A percentile compares a stretch with the other conserved stretches of the same genome.
Evolutionary conservation across 1,284 basidiomycete genomes (phyloP).

Genomic region (Pseudozyma hubeiensis): DNA sequence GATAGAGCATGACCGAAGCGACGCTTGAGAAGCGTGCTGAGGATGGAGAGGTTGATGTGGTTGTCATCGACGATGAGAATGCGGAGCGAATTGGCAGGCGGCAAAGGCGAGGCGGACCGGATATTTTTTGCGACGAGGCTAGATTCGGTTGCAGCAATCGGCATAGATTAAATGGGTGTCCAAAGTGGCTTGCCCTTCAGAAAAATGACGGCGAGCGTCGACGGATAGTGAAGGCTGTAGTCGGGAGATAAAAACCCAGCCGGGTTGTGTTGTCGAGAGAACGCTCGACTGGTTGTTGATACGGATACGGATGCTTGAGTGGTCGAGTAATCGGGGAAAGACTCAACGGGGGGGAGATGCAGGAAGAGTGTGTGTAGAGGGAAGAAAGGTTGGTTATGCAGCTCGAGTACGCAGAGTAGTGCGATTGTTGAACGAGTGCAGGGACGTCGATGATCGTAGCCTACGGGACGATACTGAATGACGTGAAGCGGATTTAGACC

Average conservation of each 20-base stretch:
- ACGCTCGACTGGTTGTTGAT: not conserved
- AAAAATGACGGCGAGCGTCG: slow-evolving; percentile 19
- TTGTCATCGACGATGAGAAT: slow-evolving; percentile 64
- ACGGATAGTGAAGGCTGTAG: not conserved
- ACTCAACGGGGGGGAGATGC: not conserved
- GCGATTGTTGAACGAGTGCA: slow-evolving; percentile 23
- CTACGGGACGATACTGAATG: slow-evolving; percentile 43
- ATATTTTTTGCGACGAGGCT: slow-evolving; percentile 10
- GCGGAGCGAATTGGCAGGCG: slow-evolving; percentile 47
- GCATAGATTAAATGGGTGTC: slow-evolving; percentile 27
- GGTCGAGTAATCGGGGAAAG: not conserved
- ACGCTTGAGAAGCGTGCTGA: slow-evolving; percentile 54
- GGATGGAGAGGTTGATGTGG: slow-evolving; percentile 57
- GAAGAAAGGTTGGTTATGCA: slow-evolving; percentile 1
- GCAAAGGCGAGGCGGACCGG: slow-evolving; percentile 28
- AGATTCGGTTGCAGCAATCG: slow-evolving; percentile 9
- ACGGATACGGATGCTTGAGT: not conserved
- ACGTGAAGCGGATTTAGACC: slow-evolving; percentile 11
- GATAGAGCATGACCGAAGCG: slow-evolving; percentile 52
- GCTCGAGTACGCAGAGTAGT: slow-evolving; percentile 37
- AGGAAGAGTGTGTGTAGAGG: not conserved
- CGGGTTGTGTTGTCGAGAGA: not conserved
- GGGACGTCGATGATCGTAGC: slow-evolving; percentile 40
- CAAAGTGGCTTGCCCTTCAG: slow-evolving; percentile 42
- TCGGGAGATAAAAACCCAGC: slow-evolving; percentile 7